Conservation (phyloP, 1,139 yeast species). For the Scheffersomyces titani region DNA sequence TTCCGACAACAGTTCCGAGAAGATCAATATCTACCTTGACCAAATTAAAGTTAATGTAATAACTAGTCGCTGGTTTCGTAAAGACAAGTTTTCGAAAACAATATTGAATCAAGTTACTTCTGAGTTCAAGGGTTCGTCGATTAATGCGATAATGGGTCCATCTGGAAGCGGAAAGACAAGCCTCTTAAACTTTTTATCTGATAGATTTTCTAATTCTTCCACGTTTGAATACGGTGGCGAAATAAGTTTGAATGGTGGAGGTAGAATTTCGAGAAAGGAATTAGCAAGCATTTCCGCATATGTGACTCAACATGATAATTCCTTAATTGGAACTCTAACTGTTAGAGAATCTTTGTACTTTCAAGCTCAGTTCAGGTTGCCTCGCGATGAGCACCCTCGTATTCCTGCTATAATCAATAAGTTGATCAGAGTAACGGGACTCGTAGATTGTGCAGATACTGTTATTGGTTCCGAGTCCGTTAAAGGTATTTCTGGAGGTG, state of each 20-base stretch:
- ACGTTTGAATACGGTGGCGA: slow-evolving; percentile 24
- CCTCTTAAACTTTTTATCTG: slow-evolving; percentile 64
- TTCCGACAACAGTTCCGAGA: background rate
- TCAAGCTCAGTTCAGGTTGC: slow-evolving; percentile 70
- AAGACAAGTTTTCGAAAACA: background rate
- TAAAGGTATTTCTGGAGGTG: slow-evolving; percentile 88
- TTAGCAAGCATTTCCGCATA: slow-evolving; percentile 59
- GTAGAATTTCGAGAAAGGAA: slow-evolving; percentile 40
- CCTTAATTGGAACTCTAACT: slow-evolving; percentile 67
- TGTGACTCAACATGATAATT: slow-evolving; percentile 80
- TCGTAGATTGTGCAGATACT: slow-evolving; percentile 76
- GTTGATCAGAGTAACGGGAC: slow-evolving; percentile 66
- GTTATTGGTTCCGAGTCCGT: slow-evolving; percentile 70
- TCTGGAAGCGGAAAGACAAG: slow-evolving; percentile 89
- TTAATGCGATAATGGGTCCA: slow-evolving; percentile 90
- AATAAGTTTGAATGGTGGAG: slow-evolving; percentile 24
- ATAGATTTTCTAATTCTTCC: slow-evolving; percentile 54
- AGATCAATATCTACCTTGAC: background rate
- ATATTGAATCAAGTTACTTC: slow-evolving; percentile 59
- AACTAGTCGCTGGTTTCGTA: background rate
- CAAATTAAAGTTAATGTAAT: background rate
- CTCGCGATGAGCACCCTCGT: slow-evolving; percentile 29
- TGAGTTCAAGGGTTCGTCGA: slow-evolving; percentile 55
- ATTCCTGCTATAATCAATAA: slow-evolving; percentile 46
- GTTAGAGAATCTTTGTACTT: slow-evolving; percentile 74